Conservation (phyloP, 441 rosid species). For the Sinapis alba region DNA sequence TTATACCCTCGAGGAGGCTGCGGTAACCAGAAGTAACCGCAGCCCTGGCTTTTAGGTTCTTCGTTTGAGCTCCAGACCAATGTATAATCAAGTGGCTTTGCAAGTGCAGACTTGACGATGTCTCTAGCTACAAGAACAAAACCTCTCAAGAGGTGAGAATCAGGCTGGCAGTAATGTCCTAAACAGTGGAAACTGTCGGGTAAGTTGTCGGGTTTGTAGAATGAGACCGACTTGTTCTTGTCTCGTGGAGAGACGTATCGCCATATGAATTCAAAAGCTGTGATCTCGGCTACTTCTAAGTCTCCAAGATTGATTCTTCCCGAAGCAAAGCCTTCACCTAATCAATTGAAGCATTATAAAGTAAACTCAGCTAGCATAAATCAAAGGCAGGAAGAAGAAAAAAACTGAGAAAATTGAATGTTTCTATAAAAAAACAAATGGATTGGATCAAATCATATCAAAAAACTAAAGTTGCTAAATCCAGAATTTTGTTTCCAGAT, state of each 20-base stretch:
- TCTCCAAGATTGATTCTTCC: slow-evolving; percentile 74
- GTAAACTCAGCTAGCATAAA: not conserved
- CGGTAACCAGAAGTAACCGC: slow-evolving; percentile 88
- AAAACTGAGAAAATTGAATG: not conserved
- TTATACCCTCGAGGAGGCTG: slow-evolving; percentile 72
- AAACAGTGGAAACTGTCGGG: slow-evolving; percentile 62
- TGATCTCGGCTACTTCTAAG: slow-evolving; percentile 60
- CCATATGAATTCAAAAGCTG: slow-evolving; percentile 68
- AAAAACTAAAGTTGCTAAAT: not conserved
- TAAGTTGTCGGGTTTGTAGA: slow-evolving; percentile 60
- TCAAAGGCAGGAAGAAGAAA: not conserved
- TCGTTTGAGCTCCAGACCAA: slow-evolving; percentile 77
- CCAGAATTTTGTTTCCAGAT: not conserved
- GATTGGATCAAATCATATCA: not conserved
- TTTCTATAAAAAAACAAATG: not conserved
- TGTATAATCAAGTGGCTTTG: slow-evolving; percentile 63
- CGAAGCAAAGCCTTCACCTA: slow-evolving; percentile 76
- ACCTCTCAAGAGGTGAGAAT: slow-evolving; percentile 58
- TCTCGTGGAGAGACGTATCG: slow-evolving; percentile 42
- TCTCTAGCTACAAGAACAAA: slow-evolving; percentile 68
- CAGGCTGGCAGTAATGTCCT: slow-evolving; percentile 70
- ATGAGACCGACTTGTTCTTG: slow-evolving; percentile 44
- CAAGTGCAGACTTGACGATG: slow-evolving; percentile 51
- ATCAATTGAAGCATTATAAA: not conserved
- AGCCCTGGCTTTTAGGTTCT: slow-evolving; percentile 33